These are phyloP conservation scores for Apiotrichum sp. DNA, from an alignment of 1,284 basidiomycete species.

Conservation along the genomic window DNA sequence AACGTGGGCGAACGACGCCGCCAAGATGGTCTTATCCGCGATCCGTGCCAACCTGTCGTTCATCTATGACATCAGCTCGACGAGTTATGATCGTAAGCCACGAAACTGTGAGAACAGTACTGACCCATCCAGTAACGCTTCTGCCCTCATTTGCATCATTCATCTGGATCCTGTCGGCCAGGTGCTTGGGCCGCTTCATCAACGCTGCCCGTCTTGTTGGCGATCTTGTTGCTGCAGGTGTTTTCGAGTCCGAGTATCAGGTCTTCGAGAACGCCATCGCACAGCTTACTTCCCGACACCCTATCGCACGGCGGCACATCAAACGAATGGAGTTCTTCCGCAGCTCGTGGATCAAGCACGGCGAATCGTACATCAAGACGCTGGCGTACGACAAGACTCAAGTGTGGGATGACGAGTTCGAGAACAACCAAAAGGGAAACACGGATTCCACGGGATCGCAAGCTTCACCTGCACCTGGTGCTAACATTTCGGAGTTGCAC, in stretches of 20 bases:
- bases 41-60: slow-evolving; percentile 38
- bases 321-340: slow-evolving; percentile 25
- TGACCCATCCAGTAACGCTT: slow-evolving; percentile 26
- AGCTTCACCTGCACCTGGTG: background rate
- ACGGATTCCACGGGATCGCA: background rate
- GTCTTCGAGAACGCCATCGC: slow-evolving; percentile 33
- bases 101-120: too few relatives aligned
- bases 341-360: background rate
- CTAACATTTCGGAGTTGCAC: background rate
- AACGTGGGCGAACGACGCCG: slow-evolving; percentile 33
- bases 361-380: background rate
- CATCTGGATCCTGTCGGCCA: slow-evolving; percentile 23
- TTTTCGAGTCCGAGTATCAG: slow-evolving; percentile 36
- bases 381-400: slow-evolving; percentile 1
- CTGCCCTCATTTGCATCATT: slow-evolving; percentile 24
- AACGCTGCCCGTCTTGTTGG: slow-evolving; percentile 23
- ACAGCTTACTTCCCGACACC: slow-evolving; percentile 29
- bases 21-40: slow-evolving; percentile 32
- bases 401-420: slow-evolving; percentile 5
- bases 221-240: slow-evolving; percentile 25
- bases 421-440: background rate
- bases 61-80: slow-evolving; percentile 36
- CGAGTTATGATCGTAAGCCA: slow-evolving; percentile 37
- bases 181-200: slow-evolving; percentile 33
- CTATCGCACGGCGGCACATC: slow-evolving; percentile 26